Conservation (phyloP, 805 yeast genomes). For the Candida germanica region DNA sequence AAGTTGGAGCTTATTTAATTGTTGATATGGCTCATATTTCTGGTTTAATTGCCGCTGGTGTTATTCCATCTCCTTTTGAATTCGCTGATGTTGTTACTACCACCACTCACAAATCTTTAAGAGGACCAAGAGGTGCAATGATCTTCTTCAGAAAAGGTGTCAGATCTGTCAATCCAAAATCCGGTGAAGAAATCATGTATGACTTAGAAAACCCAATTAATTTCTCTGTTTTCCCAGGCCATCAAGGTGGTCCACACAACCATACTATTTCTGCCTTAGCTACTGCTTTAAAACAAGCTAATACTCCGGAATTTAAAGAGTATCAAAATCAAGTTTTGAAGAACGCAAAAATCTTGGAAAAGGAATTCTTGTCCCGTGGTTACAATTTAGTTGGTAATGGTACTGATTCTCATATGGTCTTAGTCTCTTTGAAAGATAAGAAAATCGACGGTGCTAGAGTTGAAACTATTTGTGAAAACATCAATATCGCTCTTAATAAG, state of each 20-base stretch:
- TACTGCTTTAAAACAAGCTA: slow-evolving; percentile 90
- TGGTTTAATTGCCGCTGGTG: slow-evolving; percentile 93
- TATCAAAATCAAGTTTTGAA: slow-evolving; percentile 81
- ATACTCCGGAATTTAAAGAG: slow-evolving; percentile 79
- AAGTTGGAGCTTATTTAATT: slow-evolving; percentile 87
- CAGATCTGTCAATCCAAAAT: slow-evolving; percentile 70
- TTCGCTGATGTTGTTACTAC: slow-evolving; percentile 96
- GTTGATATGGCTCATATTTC: slow-evolving; percentile 98
- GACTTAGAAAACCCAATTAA: slow-evolving; percentile 90
- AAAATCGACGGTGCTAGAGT: slow-evolving; percentile 94
- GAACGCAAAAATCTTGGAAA: slow-evolving; percentile 77
- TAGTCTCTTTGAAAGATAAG: slow-evolving; percentile 76
- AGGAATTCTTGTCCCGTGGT: slow-evolving; percentile 60
- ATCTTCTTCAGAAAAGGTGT: slow-evolving; percentile 95
- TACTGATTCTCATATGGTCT: slow-evolving; percentile 90
- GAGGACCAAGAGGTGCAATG: slow-evolving; percentile 99
- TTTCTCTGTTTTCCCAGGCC: slow-evolving; percentile 98
- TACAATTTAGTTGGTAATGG: slow-evolving; percentile 85
- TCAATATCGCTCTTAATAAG: slow-evolving; percentile 93
- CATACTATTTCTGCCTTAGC: slow-evolving; percentile 96
- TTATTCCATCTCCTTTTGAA: slow-evolving; percentile 88
- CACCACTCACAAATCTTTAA: slow-evolving; percentile 93
- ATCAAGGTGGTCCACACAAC: slow-evolving; percentile 99
- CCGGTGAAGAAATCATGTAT: slow-evolving; percentile 80
- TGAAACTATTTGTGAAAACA: slow-evolving; percentile 83